Conservation (phyloP, 2,329 filamentous ascomycete genomes). For the Grosmannia huntii region DNA sequence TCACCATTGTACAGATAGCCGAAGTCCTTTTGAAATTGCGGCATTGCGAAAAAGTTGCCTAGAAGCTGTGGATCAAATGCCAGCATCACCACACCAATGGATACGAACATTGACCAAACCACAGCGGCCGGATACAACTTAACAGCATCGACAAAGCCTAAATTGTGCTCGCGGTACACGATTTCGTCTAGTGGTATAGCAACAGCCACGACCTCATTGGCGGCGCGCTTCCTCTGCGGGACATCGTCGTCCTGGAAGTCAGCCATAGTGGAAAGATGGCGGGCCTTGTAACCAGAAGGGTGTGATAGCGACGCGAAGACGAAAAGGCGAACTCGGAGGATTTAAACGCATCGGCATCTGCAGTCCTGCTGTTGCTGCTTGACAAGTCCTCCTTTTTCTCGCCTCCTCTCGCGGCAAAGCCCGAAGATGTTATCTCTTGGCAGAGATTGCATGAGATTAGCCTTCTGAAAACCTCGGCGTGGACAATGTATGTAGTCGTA, state of each 20-base stretch:
- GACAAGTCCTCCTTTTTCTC: background rate
- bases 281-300: too few species aligned
- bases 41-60: slow-evolving; percentile 47
- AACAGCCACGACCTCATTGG: background rate
- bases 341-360: background rate
- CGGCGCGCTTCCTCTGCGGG: background rate
- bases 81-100: slow-evolving; percentile 31
- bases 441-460: background rate
- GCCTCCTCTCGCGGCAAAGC: background rate
- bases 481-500: background rate
- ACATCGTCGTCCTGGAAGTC: background rate
- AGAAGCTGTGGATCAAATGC: slow-evolving; percentile 52
- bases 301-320: background rate
- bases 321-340: background rate
- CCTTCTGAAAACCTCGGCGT: background rate
- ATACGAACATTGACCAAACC: slow-evolving; percentile 46
- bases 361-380: background rate
- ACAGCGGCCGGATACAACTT: slow-evolving; percentile 32
- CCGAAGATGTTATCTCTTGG: background rate
- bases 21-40: slow-evolving; percentile 44
- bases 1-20: slow-evolving; percentile 34
- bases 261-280: background rate
- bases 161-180: slow-evolving; percentile 20
- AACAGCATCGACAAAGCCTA: slow-evolving; percentile 27
- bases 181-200: background rate